Percentiles rank a stretch among this genome's conserved stretches.
These are phyloP conservation scores for Cryptococcus sp. DNA, from an alignment of 1,284 basidiomycete genomes.

Conservation along the genomic window DNA sequence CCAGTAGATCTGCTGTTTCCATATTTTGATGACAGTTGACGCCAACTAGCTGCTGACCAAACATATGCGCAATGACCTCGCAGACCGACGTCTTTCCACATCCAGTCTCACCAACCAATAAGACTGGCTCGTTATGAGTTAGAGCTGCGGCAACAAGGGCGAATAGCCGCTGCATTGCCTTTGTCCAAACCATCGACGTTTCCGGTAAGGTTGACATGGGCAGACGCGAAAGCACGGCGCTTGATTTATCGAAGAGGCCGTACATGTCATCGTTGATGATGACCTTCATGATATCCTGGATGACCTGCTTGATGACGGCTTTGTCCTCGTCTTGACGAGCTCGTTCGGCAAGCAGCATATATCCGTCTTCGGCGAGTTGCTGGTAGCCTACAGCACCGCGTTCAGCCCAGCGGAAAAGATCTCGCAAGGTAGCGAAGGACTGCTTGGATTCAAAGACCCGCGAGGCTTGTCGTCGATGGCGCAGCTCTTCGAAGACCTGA, in stretches of 20 bases:
- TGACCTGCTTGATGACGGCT: conserved; percentile 83
- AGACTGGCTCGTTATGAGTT: conserved; percentile 88
- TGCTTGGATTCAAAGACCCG: conserved; percentile 98
- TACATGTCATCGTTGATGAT: conserved; percentile 77
- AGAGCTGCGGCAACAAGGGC: conserved; percentile 79
- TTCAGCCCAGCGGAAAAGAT: conserved; percentile 96
- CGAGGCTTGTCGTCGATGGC: conserved; percentile 84
- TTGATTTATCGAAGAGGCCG: conserved; percentile 59
- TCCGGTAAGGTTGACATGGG: conserved; percentile 32
- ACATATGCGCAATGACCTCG: conserved; percentile 77
- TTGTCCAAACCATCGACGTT: conserved; percentile 77
- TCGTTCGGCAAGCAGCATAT: conserved; percentile 95
- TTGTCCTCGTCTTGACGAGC: conserved; percentile 84
- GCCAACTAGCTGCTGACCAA: conserved; percentile 66
- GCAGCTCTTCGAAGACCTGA: conserved; percentile 87
- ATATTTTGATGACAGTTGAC: conserved; percentile 99
- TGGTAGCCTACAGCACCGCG: conserved; percentile 86
- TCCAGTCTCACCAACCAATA: conserved; percentile 98
- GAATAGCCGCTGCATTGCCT: conserved; percentile 88
- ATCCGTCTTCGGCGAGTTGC: conserved; percentile 92
- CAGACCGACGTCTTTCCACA: conserved; percentile 98
- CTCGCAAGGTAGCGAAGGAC: conserved; percentile 93
- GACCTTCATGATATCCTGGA: conserved; percentile 89
- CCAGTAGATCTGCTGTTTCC: conserved; percentile 97
- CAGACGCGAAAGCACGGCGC: conserved; percentile 47